Base-by-base conservation (phyloP, 148 eudicot species). In the Camellia granthamiana region DNA sequence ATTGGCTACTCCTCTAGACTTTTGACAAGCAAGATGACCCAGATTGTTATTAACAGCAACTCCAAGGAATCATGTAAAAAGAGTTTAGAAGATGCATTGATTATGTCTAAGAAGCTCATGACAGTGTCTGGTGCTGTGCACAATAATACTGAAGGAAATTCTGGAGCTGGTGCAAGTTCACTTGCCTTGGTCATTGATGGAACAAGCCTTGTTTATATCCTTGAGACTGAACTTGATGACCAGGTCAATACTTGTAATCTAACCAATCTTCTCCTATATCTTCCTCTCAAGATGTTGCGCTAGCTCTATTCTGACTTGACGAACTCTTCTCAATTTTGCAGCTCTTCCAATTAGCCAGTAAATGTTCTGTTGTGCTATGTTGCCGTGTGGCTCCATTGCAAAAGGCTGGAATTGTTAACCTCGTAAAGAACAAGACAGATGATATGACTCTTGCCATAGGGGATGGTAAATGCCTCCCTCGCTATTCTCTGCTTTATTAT, bases 371-470 rank as follows among this genome's bases (percentile, higher is more conserved):
- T 11, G 99, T 97, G 55, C 83, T 97, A 62, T 97, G 99, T 85
- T 97, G 99, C 76, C 96, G 99, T 72, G 98, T 94, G 81, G 99
- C 99, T 85, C 99, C 99, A 68, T 77, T 97, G 84, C 99, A 97
- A 75, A 97, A 97, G 77, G 99, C 99, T 68, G 99, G 98, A 81
- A 92, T 97, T 71, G 97, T 97, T 80, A 92, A 94, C 76, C 92
- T 97, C 69, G 87, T 97, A 81, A 97, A 94, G 88, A 87, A 90
- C 83, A 84, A 97, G 85, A 91, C 97, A 14, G 91, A 92, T 81
- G 98, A 92, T 80, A 88, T 97, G 97, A 97, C 98, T 69, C 97
- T 97, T 54, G 96, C 99, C 11, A 92, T 97, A 72, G 99, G 99
- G 58, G 99, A 97, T 79, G 99, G 99, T 97, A 88, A 54, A 85